Conservation (phyloP, 164 flowering plant genomes). For the Macadamia integrifolia region DNA sequence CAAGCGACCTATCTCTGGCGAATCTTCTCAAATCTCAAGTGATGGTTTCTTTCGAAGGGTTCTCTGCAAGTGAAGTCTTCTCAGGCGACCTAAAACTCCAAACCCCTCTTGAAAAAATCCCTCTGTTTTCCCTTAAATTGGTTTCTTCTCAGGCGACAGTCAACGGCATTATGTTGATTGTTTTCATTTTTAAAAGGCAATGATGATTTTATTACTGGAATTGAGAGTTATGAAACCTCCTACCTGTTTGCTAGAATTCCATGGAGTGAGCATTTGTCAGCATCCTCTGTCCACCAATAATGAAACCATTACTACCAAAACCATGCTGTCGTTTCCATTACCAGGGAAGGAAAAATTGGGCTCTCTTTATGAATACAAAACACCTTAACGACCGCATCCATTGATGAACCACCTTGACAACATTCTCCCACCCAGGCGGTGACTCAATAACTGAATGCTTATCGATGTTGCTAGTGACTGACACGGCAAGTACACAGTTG, state of each 20-base stretch:
- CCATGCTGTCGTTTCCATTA: conserved; percentile 94
- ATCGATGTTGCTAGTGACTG: conserved; percentile 8
- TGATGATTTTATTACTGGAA: too few species aligned
- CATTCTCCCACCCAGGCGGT: conserved; percentile 21
- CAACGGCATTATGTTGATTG: too few species aligned
- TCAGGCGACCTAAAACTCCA: too few species aligned
- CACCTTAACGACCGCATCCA: conserved; percentile 98
- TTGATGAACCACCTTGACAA: conserved; percentile 53
- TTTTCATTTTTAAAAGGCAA: too few species aligned
- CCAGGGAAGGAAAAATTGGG: conserved; percentile 99
- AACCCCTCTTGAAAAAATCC: too few species aligned
- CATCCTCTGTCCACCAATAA: conserved; percentile 74
- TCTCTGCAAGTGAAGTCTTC: too few species aligned
- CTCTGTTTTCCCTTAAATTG: too few species aligned
- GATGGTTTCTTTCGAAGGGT: too few species aligned
- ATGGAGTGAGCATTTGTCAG: conserved; percentile 97
- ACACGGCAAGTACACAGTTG: neutral
- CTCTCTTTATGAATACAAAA: conserved; percentile 85
- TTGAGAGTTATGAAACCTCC: too few species aligned
- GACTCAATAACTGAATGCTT: conserved; percentile 4
- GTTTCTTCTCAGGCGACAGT: too few species aligned
- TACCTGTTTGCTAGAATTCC: conserved; percentile 16
- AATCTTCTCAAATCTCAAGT: too few species aligned
- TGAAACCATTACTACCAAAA: conserved; percentile 90
- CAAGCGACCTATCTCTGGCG: too few species aligned